phyloP scores from a whole-genome alignment of 371 early-diverging fungal genomes.

The Amoeboaphelidium protococcarum region DNA sequence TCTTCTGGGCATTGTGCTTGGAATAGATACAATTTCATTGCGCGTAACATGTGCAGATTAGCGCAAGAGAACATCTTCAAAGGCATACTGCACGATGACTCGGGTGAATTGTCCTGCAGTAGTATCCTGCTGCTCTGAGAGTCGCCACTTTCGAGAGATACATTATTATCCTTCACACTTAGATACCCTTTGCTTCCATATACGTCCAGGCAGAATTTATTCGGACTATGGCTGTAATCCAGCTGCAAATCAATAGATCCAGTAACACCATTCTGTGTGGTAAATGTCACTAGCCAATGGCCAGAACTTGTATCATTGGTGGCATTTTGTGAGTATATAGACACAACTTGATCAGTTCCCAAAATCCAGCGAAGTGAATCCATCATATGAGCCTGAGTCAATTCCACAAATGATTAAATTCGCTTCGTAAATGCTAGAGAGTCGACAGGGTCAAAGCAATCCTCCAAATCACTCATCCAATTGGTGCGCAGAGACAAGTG shows the following conservation, averaged over 20 bases:
- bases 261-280: neutral
- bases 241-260: neutral
- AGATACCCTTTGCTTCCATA: neutral
- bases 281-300: neutral
- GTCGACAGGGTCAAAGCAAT: neutral
- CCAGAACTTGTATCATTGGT: no score
- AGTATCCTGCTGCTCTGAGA: neutral
- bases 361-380: neutral
- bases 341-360: neutral
- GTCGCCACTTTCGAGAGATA: neutral
- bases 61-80: neutral
- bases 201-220: neutral
- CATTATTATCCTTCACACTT: neutral
- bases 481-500: neutral
- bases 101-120: neutral
- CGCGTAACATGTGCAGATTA: neutral
- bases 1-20: neutral
- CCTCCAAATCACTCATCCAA: neutral
- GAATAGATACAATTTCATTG: neutral
- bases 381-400: neutral
- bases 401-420: no score
- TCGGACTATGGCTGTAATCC: neutral
- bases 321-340: neutral
- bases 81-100: neutral
- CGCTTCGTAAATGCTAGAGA: no score